Base-by-base conservation (phyloP, 345 rosid genomes). In the Rhizophora mangle region DNA sequence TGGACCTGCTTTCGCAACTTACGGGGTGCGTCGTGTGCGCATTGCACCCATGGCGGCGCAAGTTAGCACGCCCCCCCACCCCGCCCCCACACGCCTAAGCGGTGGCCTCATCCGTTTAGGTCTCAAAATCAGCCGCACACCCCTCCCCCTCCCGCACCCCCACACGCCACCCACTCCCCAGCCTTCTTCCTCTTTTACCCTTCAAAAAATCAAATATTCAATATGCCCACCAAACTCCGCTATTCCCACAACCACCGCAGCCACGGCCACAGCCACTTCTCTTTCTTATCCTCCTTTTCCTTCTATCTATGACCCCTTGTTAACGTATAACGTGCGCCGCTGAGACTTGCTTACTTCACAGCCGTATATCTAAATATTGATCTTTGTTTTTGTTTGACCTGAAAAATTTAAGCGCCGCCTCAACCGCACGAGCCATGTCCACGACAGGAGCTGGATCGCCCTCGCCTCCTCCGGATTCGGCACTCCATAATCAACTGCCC, bases 41-140 rank as follows among this genome's bases (percentile, higher is more conserved):
- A 7, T 34, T 34, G 37, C 37, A 7, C 37, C 7, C 37, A 34
- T 34, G 37, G 37, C 37, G 37, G 37, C 37, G 37, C 37, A 34
- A 8, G 8, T 34, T 34, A 34, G 37, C 37, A 34, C 37, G 37
- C 9, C 37, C 37, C n/a, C 24, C 24, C 24, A 24, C 24, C 37
- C 37, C 37, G 37, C 37, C 37, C 37, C 37, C 37, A 34, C 37
- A 34, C 6, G 71, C 73, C 82, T 39, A 74, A 71, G 79, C 79
- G 82, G 79, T 79, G 82, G 82, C 72, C 79, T 79, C 79, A 67
- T 72, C 81, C 73, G 63, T 60, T 59, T 73, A 74, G 80, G 78
- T 80, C 86, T 76, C 79, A 71, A 79, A 78, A 78, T 72, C 84
- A 82, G 81, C 92, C 83, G 81, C 80, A 78, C 78, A 56, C 68